Base-by-base conservation (phyloP, 371 early-diverging fungal genomes). In the Mucor lusitanicus region DNA sequence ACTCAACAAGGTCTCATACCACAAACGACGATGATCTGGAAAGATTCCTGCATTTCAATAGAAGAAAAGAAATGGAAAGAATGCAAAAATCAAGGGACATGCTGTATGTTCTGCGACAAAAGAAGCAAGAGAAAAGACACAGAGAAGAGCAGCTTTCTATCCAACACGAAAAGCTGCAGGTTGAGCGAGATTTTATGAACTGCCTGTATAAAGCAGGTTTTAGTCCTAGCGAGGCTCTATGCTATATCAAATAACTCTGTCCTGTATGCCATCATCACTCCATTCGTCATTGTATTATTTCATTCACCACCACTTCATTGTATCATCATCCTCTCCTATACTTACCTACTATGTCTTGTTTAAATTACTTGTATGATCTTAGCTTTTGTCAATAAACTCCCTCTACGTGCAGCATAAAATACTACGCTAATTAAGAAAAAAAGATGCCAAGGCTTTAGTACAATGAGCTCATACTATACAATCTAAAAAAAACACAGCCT, bases 51-150 rank as follows among this genome's bases (percentile, higher is more conserved):
- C 32, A 32, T 30, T 30, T 12, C 28, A 28, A 30, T 15, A 55
- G 55, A 32, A 55, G 55, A 30, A 55, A 55, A 55, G 55, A 55
- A 55, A 30, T 55, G 55, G 30, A 55, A 55, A 55, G 55, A 55
- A 55, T 55, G 55, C 55, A 32, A 3, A 55, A 55, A 55, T 55
- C 55, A 32, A 27, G 32, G 32, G 55, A 55, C 3, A 55, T 55
- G 55, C 55, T 55, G 1, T 55, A 30, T 6, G 0, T 27, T 6
- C 32, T 55, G n/a, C 55, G 55, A 55, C 55, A 55, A 12, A 32
- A 32, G n/a, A 55, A 55, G 6, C 55, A 55, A 13, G 50, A 50
- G 23, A 30, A 23, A n/a, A 17, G 32, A 32, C 27, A n/a, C 13
- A 32, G 55, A 27, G 30, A 55, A 55, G 30, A 55, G 9, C 30